Conservation (phyloP, 805 yeast species). For the Candida vaughaniae region DNA sequence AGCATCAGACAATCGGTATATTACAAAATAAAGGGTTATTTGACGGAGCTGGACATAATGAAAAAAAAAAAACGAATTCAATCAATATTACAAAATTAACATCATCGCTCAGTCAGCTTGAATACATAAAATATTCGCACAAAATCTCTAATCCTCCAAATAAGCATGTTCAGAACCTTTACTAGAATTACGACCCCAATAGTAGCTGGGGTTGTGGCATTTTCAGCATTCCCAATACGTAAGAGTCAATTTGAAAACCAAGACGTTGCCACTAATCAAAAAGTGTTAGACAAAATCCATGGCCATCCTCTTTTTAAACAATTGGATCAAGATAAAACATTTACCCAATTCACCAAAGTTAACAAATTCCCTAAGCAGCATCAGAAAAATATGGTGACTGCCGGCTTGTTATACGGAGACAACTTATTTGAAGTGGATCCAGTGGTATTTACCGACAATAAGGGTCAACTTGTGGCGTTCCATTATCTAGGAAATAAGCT, state of each 20-base stretch:
- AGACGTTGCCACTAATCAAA: constrained; percentile 19
- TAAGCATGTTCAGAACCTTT: constrained; percentile 27
- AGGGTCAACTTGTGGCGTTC: constrained; percentile 59
- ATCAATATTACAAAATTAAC: too few species aligned
- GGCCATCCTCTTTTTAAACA: constrained; percentile 18
- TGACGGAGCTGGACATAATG: too few species aligned
- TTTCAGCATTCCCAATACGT: constrained; percentile 28
- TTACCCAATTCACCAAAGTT: constrained; percentile 14
- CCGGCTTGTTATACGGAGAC: constrained; percentile 70
- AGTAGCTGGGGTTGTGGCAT: constrained; percentile 30
- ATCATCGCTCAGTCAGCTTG: too few species aligned
- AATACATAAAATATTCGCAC: too few species aligned
- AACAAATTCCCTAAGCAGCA: constrained; percentile 54
- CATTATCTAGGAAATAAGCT: constrained; percentile 69
- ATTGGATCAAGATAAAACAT: constrained; percentile 15
- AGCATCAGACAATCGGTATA: too few species aligned
- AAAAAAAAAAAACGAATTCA: too few species aligned
- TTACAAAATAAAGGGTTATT: too few species aligned
- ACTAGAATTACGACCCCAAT: constrained; percentile 27
- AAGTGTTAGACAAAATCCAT: constrained; percentile 19
- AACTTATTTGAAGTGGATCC: constrained; percentile 76
- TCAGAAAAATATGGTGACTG: constrained; percentile 61
- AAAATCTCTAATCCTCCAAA: too few species aligned
- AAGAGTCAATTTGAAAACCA: constrained; percentile 17
- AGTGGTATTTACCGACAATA: constrained; percentile 53